Evolutionary conservation across 441 rosid species (phyloP).

Genomic region (Omphalea diandra): DNA sequence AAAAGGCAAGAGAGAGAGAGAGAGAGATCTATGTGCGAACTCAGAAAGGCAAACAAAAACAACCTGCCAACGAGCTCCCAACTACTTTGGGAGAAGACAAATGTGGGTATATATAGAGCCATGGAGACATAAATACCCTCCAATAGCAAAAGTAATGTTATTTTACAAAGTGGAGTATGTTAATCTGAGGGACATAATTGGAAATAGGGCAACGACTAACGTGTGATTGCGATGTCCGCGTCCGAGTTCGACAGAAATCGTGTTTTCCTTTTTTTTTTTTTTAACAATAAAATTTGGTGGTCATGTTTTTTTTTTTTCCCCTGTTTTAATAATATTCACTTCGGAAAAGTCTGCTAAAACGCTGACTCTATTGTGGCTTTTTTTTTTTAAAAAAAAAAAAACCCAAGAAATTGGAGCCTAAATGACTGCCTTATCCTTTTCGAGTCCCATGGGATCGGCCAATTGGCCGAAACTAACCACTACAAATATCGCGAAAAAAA

Average conservation of each 20-base stretch:
- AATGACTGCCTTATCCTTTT: not conserved
- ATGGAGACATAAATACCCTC: slow-evolving; percentile 17
- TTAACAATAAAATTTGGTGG: too few relatives aligned
- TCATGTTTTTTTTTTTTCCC: too few relatives aligned
- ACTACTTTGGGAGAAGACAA: too few relatives aligned
- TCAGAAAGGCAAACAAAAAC: not conserved
- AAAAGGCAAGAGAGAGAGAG: not conserved
- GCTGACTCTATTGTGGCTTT: not conserved
- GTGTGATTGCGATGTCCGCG: slow-evolving; percentile 7
- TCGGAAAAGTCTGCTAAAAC: slow-evolving; percentile 17
- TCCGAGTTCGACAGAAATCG: not conserved
- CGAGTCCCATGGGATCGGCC: not conserved
- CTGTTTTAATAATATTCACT: not conserved
- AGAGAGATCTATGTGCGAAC: slow-evolving; percentile 1
- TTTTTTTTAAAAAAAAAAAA: not conserved
- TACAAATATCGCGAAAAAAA: too few relatives aligned
- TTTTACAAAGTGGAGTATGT: not conserved
- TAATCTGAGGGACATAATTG: not conserved
- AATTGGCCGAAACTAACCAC: too few relatives aligned
- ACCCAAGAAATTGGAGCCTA: not conserved
- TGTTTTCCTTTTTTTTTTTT: not conserved
- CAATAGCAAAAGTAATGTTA: not conserved
- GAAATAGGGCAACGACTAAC: not conserved
- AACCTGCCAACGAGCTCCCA: slow-evolving; percentile 7
- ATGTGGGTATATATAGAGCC: slow-evolving; percentile 33